A percentile compares a stretch with the other conserved stretches of the same genome.
These are phyloP conservation scores for Vanderwaltozyma polyspora DNA, from an alignment of 805 yeast species.

Conservation along the genomic window DNA sequence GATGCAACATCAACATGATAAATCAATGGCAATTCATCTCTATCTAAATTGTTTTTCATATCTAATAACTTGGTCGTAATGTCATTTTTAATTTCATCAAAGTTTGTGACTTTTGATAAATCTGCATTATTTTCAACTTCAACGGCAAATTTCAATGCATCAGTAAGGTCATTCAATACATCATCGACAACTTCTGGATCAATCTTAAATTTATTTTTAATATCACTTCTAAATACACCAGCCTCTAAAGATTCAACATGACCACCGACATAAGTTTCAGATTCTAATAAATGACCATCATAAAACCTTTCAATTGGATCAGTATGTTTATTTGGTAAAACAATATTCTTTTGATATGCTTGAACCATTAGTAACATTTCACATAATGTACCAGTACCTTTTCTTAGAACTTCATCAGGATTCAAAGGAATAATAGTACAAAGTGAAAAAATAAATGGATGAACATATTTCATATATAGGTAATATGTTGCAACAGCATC, in stretches of 20 bases:
- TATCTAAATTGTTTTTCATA: conserved; percentile 47
- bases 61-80: conserved; percentile 47
- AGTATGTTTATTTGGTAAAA: conserved; percentile 85
- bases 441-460: conserved; percentile 90
- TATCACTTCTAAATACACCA: conserved; percentile 90
- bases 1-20: conserved; percentile 99
- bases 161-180: conserved; percentile 57
- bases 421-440: conserved; percentile 92
- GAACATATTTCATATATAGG: conserved; percentile 90
- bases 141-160: conserved; percentile 71
- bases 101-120: conserved; percentile 69
- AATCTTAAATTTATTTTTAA: conserved; percentile 60
- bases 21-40: conserved; percentile 73
- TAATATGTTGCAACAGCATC: conserved; percentile 99
- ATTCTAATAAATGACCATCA: conserved; percentile 85
- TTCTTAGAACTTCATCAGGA: conserved; percentile 91
- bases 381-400: conserved; percentile 97
- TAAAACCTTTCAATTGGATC: conserved; percentile 93
- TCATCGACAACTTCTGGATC: conserved; percentile 80
- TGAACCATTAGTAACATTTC: conserved; percentile 96
- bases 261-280: conserved; percentile 98
- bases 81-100: conserved; percentile 56
- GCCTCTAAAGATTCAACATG: conserved; percentile 97
- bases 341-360: conserved; percentile 66
- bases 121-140: conserved; percentile 68